Percentiles rank a stretch among this genome's conserved stretches.
Conservation (phyloP, 2,329 filamentous ascomycete genomes). For the Claviceps citrina region DNA sequence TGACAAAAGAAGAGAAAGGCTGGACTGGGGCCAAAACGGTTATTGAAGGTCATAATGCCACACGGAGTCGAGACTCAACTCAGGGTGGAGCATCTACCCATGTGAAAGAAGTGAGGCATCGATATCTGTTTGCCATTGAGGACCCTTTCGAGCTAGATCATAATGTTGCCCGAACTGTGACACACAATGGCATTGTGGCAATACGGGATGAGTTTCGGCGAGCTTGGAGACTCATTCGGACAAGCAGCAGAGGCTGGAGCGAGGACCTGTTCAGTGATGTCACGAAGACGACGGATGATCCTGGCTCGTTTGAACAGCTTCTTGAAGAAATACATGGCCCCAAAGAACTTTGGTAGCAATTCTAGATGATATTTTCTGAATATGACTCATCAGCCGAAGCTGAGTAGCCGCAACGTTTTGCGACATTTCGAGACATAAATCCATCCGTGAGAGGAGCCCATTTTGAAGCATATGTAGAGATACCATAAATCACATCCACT, state of each 20-base stretch:
- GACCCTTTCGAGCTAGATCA: constrained; percentile 82
- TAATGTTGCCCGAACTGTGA: constrained; percentile 78
- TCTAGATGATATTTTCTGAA: background rate
- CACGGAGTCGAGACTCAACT: background rate
- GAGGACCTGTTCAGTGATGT: constrained; percentile 41
- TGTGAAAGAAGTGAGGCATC: constrained; percentile 56
- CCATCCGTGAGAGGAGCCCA: background rate
- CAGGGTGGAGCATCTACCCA: constrained; percentile 22
- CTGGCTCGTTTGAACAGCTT: constrained; percentile 13
- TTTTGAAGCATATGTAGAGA: background rate
- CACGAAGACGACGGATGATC: constrained; percentile 16
- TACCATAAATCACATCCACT: background rate
- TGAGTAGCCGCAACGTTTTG: background rate
- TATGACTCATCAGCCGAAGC: too few species aligned
- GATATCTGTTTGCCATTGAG: constrained; percentile 79
- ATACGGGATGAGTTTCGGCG: constrained; percentile 76
- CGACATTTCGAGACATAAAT: background rate
- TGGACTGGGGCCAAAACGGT: constrained; percentile 75
- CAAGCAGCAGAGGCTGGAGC: constrained; percentile 24
- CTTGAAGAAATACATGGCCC: constrained; percentile 22
- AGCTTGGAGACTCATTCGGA: constrained; percentile 56
- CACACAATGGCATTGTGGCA: constrained; percentile 63
- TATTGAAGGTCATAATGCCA: constrained; percentile 32
- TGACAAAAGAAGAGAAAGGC: constrained; percentile 62
- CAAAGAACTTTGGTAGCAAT: constrained; percentile 1